Evolutionary conservation across 495 filamentous ascomycete genomes (phyloP).

Genomic region (Terfezia boudieri): DNA sequence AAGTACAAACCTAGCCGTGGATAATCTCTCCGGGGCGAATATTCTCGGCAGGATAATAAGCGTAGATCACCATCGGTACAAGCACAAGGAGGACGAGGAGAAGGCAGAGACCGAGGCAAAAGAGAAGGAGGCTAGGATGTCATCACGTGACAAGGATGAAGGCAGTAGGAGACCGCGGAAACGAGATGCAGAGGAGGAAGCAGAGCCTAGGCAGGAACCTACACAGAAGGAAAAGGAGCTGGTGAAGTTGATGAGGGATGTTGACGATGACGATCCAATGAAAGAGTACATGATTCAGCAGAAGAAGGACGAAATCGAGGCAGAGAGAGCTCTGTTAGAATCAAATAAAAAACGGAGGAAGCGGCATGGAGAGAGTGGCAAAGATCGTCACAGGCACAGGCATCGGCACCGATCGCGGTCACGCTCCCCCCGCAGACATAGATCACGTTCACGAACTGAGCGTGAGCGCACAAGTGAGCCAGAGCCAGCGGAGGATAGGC

Average conservation of each 20-base stretch:
- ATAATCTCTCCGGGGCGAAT: slow-evolving; percentile 73
- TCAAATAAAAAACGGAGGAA: slow-evolving; percentile 26
- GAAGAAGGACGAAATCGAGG: slow-evolving; percentile 72
- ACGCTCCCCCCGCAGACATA: no score
- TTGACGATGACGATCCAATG: slow-evolving; percentile 96
- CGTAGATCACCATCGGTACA: slow-evolving; percentile 85
- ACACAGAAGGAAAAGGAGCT: slow-evolving; percentile 57
- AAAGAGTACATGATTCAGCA: slow-evolving; percentile 69
- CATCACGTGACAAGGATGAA: slow-evolving; percentile 21
- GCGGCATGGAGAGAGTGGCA: slow-evolving; percentile 10
- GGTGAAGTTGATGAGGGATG: slow-evolving; percentile 45
- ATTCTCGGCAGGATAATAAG: slow-evolving; percentile 60
- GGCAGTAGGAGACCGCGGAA: slow-evolving; percentile 16
- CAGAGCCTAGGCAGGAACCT: slow-evolving; percentile 17
- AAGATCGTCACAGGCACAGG: neutral
- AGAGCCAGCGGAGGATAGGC: no score
- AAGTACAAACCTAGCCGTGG: slow-evolving; percentile 82
- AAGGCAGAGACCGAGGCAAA: slow-evolving; percentile 22
- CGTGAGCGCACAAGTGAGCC: no score
- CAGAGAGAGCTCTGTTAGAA: slow-evolving; percentile 18
- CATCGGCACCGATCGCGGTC: neutral
- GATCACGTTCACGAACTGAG: no score
- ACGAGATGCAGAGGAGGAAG: slow-evolving; percentile 5
- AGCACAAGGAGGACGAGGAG: slow-evolving; percentile 67
- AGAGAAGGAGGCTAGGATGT: slow-evolving; percentile 17